Base-by-base conservation (phyloP, 768 basidiomycete species). In the Sarcomyxa edulis region DNA sequence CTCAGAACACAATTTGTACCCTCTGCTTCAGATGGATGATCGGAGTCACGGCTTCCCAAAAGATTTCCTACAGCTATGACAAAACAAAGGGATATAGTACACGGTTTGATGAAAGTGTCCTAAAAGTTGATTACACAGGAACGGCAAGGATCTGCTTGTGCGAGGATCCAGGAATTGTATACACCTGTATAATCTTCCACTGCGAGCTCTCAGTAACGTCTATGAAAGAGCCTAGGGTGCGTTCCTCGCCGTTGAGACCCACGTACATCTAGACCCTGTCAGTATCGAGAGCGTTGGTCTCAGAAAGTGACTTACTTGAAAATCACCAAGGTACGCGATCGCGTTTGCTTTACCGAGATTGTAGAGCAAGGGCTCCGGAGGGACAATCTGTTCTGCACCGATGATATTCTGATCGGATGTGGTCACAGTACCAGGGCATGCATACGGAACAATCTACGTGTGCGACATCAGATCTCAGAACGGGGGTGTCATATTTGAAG, bases 91-190 rank as follows among this genome's bases (percentile, higher is more conserved):
- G n/a, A n/a, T n/a, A n/a, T n/a, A n/a, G n/a, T n/a, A n/a, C n/a
- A n/a, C n/a, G n/a, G n/a, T n/a, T n/a, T n/a, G n/a, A n/a, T n/a
- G n/a, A n/a, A n/a, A n/a, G n/a, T n/a, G n/a, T n/a, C n/a, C n/a
- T n/a, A n/a, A n/a, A n/a, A n/a, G 76, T 72, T n/a, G n/a, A n/a
- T n/a, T n/a, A 36, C 12, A 36, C 6, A 18, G 38, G 38, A 32
- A 39, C n/a, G 3, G 38, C 38, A n/a, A 39, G 5, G 20, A 39
- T 31, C 10, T 39, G 38, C 19, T 28, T 21, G 21, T 16, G 11
- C 5, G 24, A 11, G 2, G 38, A 39, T 8, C 38, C 38, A 32
- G 28, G 38, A n/a, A 31, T 14, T 4, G 9, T 12, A 12, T 31
- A 22, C 7, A 39, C 38, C 16, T 39, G 20, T 3, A 22, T 18